These are phyloP conservation scores for Fusarium veterinarium DNA, from an alignment of 2,329 filamentous ascomycete species.

Conservation along the genomic window DNA sequence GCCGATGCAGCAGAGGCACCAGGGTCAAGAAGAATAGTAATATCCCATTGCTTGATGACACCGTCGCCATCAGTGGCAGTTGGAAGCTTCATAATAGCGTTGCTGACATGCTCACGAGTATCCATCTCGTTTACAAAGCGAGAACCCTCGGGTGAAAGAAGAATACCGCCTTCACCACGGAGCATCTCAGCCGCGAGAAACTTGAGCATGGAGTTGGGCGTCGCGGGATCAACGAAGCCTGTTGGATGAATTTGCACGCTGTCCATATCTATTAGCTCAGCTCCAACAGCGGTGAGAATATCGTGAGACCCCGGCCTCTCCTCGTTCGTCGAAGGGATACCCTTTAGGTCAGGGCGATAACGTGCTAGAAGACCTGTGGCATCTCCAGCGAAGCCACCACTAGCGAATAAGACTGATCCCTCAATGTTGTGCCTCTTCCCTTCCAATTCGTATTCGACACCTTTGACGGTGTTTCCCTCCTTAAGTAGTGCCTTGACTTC, in stretches of 20 bases:
- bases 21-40: constrained; percentile 69
- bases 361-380: constrained; percentile 64
- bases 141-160: constrained; percentile 59
- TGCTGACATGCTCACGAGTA: constrained; percentile 67
- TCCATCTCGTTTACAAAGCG: constrained; percentile 73
- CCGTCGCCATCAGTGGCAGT: constrained; percentile 46
- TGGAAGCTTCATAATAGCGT: constrained; percentile 58
- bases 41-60: constrained; percentile 64
- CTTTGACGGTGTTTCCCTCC: constrained; percentile 53
- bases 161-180: constrained; percentile 70
- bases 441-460: constrained; percentile 61
- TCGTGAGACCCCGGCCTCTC: constrained; percentile 64
- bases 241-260: constrained; percentile 74
- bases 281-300: constrained; percentile 54
- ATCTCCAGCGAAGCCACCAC: constrained; percentile 73
- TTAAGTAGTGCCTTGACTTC: constrained; percentile 64
- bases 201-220: constrained; percentile 61
- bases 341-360: constrained; percentile 69
- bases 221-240: constrained; percentile 68
- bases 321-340: constrained; percentile 73
- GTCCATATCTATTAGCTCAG: constrained; percentile 62
- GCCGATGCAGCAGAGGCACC: constrained; percentile 63
- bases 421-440: constrained; percentile 53
- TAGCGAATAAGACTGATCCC: constrained; percentile 67
- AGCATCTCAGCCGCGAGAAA: constrained; percentile 73